These are phyloP conservation scores for Lotmaria passim DNA, from an alignment of 208 protist genomes.

Conservation along the genomic window DNA sequence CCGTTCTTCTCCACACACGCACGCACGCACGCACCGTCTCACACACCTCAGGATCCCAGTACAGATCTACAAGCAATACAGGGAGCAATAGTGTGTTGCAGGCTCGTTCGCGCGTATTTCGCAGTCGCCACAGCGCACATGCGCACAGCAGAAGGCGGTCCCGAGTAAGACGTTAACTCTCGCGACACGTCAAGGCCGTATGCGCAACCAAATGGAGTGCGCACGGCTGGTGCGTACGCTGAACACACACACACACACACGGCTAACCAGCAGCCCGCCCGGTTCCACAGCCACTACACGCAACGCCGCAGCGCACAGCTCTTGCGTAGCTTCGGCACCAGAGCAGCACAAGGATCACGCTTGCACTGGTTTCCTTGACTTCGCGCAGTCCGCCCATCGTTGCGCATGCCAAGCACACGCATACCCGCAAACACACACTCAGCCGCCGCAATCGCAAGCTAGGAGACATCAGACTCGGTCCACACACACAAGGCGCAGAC, in stretches of 20 bases:
- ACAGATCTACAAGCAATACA: conserved; percentile 21
- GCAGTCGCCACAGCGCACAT: no score
- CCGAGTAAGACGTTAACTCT: not conserved
- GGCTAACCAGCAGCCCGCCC: not conserved
- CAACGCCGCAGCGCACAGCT: not conserved
- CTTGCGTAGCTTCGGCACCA: conserved; percentile 55
- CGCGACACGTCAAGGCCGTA: conserved; percentile 23
- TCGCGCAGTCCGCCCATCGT: conserved; percentile 8
- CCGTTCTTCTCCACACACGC: conserved; percentile 43
- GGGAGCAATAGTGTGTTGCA: conserved; percentile 25
- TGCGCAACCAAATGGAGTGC: conserved; percentile 18
- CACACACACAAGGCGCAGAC: conserved; percentile 17
- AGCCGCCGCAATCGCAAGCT: not conserved
- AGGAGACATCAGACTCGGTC: conserved; percentile 16
- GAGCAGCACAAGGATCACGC: conserved; percentile 33
- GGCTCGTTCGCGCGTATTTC: not conserved
- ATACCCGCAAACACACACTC: not conserved
- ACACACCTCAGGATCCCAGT: conserved; percentile 58
- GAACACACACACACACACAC: conserved; percentile 1
- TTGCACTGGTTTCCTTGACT: conserved; percentile 47
- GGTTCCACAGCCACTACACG: not conserved
- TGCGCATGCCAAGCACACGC: not conserved
- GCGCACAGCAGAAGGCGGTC: not conserved
- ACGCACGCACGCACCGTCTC: conserved; percentile 27
- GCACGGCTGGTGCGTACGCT: conserved; percentile 26